A percentile compares a stretch with the other conserved stretches of the same genome.
phyloP scores from a whole-genome alignment of 495 filamentous ascomycete genomes.

The Aspergillus incahuasiensis region DNA sequence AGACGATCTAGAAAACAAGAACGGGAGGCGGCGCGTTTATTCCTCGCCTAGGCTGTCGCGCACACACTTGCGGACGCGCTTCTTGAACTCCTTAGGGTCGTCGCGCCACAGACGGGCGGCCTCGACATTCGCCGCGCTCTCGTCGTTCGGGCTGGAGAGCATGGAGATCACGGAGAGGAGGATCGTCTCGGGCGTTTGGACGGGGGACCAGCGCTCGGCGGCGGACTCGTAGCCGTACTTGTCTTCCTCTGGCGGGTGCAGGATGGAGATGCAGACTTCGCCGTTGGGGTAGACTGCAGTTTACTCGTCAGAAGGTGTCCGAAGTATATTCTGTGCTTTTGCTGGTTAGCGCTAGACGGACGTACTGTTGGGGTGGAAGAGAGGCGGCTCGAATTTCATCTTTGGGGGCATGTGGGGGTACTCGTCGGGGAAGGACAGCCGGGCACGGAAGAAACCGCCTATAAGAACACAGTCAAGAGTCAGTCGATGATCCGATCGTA shows the following conservation, averaged over 20 bases:
- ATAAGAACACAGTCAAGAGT: conserved; percentile 2
- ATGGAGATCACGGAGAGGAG: conserved; percentile 89
- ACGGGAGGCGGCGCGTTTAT: conserved; percentile 19
- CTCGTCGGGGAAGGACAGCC: conserved; percentile 70
- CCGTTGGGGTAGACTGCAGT: conserved; percentile 74
- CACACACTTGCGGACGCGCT: conserved; percentile 70
- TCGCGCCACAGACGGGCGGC: conserved; percentile 84
- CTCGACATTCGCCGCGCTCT: conserved; percentile 93
- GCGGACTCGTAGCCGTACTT: conserved; percentile 91
- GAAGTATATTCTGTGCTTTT: background rate
- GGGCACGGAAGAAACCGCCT: conserved; percentile 88
- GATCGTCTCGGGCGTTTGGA: conserved; percentile 95
- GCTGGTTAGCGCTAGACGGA: too few relatives aligned
- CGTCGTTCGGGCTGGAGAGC: conserved; percentile 88
- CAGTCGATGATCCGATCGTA: background rate
- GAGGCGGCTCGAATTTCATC: conserved; percentile 81
- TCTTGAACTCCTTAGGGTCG: conserved; percentile 76
- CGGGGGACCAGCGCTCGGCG: conserved; percentile 93
- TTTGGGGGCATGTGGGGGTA: conserved; percentile 90
- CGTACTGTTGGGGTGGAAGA: conserved; percentile 91
- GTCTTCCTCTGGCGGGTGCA: conserved; percentile 94
- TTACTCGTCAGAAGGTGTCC: background rate
- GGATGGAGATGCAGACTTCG: conserved; percentile 93
- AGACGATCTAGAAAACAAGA: background rate
- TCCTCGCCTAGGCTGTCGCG: conserved; percentile 79